Evolutionary conservation across 371 early-diverging fungal genomes (phyloP), one percentile per base, ranked within the genome.

Genomic region (Blakeslea trispora): DNA sequence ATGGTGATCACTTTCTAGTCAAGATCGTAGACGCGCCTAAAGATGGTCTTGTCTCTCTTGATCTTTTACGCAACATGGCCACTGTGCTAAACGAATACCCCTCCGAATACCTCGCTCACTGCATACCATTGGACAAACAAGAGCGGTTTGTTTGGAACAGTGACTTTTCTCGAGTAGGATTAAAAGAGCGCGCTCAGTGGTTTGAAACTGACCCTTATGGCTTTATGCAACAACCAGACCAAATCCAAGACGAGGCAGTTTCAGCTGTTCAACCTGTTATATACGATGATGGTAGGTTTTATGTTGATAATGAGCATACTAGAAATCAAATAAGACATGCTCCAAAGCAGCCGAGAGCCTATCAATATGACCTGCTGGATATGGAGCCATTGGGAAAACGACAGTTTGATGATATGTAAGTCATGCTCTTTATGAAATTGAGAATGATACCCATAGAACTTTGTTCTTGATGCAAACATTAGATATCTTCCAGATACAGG

Each of bases 251-350:
- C 15, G 18, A 52, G 17, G 34, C 24, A 2, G 48, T 19, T n/a
- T 15, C 15, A 14, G 10, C 24, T 4, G 57, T 64, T 1, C 19
- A 17, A 5, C 64, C 69, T 37, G 59, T 64, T 0, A 45, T 53
- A 15, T 69, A 48, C 31, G 50, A 61, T 14, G 37, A 59, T 53
- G 71, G 71, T 1, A 64, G 53, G 19, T 71, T 66, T 21, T 71
- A 61, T 22, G 37, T 28, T 19, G 69, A 68, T 45, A 24, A 50
- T 10, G 53, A 57, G 21, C 46, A 59, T 48, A 15, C 23, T 24
- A 34, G 49, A 19, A 15, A n/a, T 1, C 28, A 44, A 19, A 18
- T 19, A 5, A 15, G 17, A 18, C n/a, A 34, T 34, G 14, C 14
- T 21, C 7, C n/a, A 21, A 21, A 19, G 21, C n/a, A 17, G 10